Base-by-base conservation (phyloP, 2,329 filamentous ascomycete genomes). In the Sclerotinia glacialis region DNA sequence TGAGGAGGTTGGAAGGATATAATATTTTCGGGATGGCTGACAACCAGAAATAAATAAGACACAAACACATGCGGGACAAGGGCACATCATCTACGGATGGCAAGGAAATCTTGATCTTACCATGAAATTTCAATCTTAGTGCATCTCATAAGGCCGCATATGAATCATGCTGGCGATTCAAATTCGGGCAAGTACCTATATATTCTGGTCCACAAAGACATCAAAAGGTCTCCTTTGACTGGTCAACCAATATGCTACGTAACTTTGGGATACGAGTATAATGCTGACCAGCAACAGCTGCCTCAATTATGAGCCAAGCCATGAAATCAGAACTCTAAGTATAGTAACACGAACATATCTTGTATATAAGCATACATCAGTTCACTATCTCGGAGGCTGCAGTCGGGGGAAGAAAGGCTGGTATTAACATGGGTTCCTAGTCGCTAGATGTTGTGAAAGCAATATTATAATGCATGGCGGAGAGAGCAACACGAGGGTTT, bases 381-480 rank as follows among this genome's bases (percentile, higher is more conserved):
- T 54, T 64, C 40, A 56, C 8, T 53, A 49, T 59, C 16, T 44
- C 40, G 52, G 42, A 50, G 58, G 44, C 44, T 37, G 42, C 50
- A 64, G 37, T 34, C 28, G 37, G 8, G 42, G 31, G 16, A 56
- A 65, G 37, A 34, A 64, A 58, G 49, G 50, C 40, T 64, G 50
- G 50, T 23, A 56, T 55, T 6, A 56, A 37, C 62, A 65, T 65
- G 62, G 62, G 62, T n/a, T 49, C 52, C 62, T 50, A 31, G 62
- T 59, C 37, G 31, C 42, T 58, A 9, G 53, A 58, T 65, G 62
- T 5, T 47, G 62, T 65, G 62, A 23, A 58, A 65, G 62, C 62
- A 65, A 65, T 65, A 65, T 65, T 58, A 26, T 65, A 44, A 58
- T 58, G 62, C 62, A 65, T 49, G 52, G 12, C 34, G n/a, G 31